Conservation (phyloP, 495 filamentous ascomycete genomes). For the Neurospora sp. region DNA sequence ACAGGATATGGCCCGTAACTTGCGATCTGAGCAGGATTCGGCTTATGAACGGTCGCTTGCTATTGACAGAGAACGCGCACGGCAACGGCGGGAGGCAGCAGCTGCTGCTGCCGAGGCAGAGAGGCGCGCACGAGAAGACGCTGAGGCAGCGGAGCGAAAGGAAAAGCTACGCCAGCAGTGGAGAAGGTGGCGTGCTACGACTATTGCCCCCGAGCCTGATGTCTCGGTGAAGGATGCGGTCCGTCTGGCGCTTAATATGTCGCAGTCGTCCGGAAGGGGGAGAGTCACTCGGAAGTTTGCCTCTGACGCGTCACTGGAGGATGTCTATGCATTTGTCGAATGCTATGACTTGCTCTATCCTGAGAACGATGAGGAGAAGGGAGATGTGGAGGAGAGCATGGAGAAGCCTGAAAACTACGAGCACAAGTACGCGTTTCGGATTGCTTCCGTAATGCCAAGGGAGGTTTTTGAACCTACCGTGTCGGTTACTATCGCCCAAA, state of each 20-base stretch:
- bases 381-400: slow-evolving; percentile 1
- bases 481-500: slow-evolving; percentile 53
- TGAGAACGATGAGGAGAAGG: slow-evolving; percentile 22
- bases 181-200: slow-evolving; percentile 68
- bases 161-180: slow-evolving; percentile 56
- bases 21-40: slow-evolving; percentile 76
- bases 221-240: slow-evolving; percentile 55
- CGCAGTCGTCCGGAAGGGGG: slow-evolving; percentile 46
- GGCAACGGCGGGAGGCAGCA: slow-evolving; percentile 63
- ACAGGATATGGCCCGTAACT: slow-evolving; percentile 63
- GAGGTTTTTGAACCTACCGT: slow-evolving; percentile 60
- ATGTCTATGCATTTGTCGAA: slow-evolving; percentile 93
- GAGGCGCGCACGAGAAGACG: slow-evolving; percentile 44
- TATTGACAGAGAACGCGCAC: slow-evolving; percentile 71
- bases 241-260: slow-evolving; percentile 74
- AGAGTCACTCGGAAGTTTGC: slow-evolving; percentile 67
- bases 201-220: slow-evolving; percentile 57
- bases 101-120: slow-evolving; percentile 52
- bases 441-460: slow-evolving; percentile 76
- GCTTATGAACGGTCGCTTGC: slow-evolving; percentile 90
- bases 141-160: slow-evolving; percentile 49
- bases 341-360: slow-evolving; percentile 60
- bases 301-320: slow-evolving; percentile 58
- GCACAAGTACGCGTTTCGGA: slow-evolving; percentile 69
- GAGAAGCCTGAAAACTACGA: slow-evolving; percentile 56